Evolutionary conservation across 2,329 filamentous ascomycete species (phyloP).

Genomic region (Aaosphaeria pasadenensis): DNA sequence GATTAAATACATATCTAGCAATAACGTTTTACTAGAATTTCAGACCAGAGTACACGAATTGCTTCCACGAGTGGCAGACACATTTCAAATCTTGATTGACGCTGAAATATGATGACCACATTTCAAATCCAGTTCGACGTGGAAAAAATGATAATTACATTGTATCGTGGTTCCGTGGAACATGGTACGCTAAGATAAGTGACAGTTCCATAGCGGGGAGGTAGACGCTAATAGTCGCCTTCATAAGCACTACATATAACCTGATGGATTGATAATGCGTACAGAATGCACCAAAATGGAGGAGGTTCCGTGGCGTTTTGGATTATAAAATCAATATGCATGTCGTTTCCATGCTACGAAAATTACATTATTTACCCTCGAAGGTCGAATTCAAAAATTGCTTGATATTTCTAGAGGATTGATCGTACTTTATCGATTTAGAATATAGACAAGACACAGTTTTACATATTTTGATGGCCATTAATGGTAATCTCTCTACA

Average conservation of each 20-base stretch:
- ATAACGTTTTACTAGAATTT: not conserved
- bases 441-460: constrained; percentile 2
- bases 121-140: constrained; percentile 6
- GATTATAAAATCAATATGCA: constrained; percentile 3
- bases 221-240: not conserved
- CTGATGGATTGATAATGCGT: constrained; percentile 4
- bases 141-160: constrained; percentile 1
- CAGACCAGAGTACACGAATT: not conserved
- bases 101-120: too few species aligned
- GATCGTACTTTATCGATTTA: not conserved
- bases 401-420: too few species aligned
- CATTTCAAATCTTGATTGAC: constrained; percentile 9
- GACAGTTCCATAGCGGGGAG: not conserved
- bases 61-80: constrained; percentile 1
- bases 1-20: constrained; percentile 4
- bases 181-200: not conserved
- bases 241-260: not conserved
- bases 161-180: constrained; percentile 5
- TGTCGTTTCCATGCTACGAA: constrained; percentile 1
- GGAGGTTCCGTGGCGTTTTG: constrained; percentile 5
- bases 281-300: constrained; percentile 2
- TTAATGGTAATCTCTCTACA: not conserved
- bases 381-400: too few species aligned
- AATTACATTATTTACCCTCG: too few species aligned
- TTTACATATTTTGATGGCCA: not conserved